Conservation (phyloP, 2,329 filamentous ascomycete species). For the Fusarium globosum region DNA sequence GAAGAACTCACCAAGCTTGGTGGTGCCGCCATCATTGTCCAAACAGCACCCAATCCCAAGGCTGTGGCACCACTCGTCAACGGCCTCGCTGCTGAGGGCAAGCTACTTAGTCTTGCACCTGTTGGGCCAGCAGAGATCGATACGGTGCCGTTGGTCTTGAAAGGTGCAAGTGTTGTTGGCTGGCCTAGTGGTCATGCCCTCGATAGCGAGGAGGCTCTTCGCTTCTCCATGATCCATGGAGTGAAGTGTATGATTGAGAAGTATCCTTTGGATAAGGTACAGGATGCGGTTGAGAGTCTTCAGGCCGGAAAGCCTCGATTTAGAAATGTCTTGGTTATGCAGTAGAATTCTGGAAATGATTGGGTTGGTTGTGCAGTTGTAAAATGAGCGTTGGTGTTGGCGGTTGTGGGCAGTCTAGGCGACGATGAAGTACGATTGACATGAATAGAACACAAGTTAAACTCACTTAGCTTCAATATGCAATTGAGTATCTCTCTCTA, state of each 20-base stretch:
- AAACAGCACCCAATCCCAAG: conserved; percentile 70
- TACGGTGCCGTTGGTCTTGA: conserved; percentile 54
- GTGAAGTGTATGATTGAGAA: conserved; percentile 75
- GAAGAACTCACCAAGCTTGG: conserved; percentile 66
- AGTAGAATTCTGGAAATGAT: background rate
- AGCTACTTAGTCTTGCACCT: conserved; percentile 68
- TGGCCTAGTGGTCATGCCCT: conserved; percentile 72
- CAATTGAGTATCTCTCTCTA: accelerated
- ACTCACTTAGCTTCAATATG: background rate
- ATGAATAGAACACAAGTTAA: background rate
- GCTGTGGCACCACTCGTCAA: conserved; percentile 63
- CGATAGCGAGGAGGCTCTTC: conserved; percentile 73
- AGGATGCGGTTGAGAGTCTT: conserved; percentile 58
- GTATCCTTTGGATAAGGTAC: conserved; percentile 66
- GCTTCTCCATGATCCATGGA: conserved; percentile 69
- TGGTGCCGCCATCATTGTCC: conserved; percentile 70
- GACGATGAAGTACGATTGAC: background rate
- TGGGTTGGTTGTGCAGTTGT: background rate
- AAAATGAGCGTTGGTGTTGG: background rate
- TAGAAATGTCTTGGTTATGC: conserved; percentile 55
- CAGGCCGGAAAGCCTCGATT: conserved; percentile 57
- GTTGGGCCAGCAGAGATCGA: conserved; percentile 59
- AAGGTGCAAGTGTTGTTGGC: conserved; percentile 71
- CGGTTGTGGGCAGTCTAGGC: background rate
- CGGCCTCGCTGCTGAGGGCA: conserved; percentile 66